Percentiles rank a stretch among this genome's conserved stretches.
These are phyloP conservation scores for Cryptomeria japonica DNA, from an alignment of 75 land plant genomes.

Conservation along the genomic window DNA sequence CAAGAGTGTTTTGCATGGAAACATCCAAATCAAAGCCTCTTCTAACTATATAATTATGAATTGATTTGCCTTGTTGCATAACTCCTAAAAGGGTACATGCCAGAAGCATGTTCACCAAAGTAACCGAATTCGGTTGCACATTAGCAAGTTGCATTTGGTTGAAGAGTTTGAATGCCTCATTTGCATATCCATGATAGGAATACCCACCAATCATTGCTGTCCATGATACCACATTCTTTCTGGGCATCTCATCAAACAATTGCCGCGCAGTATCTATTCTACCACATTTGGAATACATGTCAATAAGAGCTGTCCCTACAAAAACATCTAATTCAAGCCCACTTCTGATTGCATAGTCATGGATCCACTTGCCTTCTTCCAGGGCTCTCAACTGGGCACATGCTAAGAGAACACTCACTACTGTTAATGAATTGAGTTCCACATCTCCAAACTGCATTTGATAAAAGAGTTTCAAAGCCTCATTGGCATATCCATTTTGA, in stretches of 20 bases:
- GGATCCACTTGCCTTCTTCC: conserved; percentile 12
- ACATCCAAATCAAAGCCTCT: conserved; percentile 18
- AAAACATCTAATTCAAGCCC: conserved; percentile 6
- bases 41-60: conserved; percentile 14
- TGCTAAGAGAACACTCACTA: conserved; percentile 12
- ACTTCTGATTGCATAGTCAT: conserved; percentile 10
- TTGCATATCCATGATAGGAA: neutral
- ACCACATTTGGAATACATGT: conserved; percentile 23
- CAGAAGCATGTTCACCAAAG: conserved; percentile 18
- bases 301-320: conserved; percentile 22
- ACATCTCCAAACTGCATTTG: conserved; percentile 6
- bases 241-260: conserved; percentile 11
- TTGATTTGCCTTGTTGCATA: conserved; percentile 16
- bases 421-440: neutral
- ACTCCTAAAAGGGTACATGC: conserved; percentile 21
- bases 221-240: conserved; percentile 18
- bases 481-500: conserved; percentile 13
- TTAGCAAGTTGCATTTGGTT: conserved; percentile 9
- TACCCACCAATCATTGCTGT: conserved; percentile 17
- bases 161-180: conserved; percentile 13
- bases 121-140: conserved; percentile 20
- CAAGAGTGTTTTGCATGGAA: conserved; percentile 11
- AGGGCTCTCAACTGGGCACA: conserved; percentile 11
- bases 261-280: conserved; percentile 11
- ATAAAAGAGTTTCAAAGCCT: conserved; percentile 11